Base-by-base conservation (phyloP, 2,329 filamentous ascomycete genomes). In the Colletotrichum sp. region DNA sequence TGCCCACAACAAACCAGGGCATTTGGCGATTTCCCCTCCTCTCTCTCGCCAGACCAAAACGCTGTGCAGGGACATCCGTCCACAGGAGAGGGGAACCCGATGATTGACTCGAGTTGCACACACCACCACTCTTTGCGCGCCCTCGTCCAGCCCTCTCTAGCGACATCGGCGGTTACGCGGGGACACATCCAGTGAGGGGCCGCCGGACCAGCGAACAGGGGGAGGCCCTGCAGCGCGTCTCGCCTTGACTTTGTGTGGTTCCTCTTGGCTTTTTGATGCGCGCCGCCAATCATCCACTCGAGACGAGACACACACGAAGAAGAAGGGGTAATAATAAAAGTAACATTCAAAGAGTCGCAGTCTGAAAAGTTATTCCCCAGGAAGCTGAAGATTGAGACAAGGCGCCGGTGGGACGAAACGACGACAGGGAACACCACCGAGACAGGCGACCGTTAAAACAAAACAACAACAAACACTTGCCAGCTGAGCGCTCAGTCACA, bases 81-180 rank as follows among this genome's bases (percentile, higher is more conserved):
- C 44, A 32, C 25, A 13, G 62, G 11, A 39, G 27, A 66, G 36
- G 44, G 44, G 27, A 49, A 9, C 63, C 36, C 63, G 36, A 52
- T 66, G 36, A 29, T 66, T 66, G 36, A 49, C 63, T 66, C 36
- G 63, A 30, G 63, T 66, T 25, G 27, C 32, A n/a, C 63, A 49
- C 52, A 39, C 22, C 66, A 59, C 44, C 36, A 61, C 61, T 16
- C 52, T 69, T 27, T 39, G 22, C 27, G 22, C 61, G 8, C 34
- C n/a, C 61, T 36, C 62, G 22, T 30, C 64, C 39, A 64, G 63
- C 44, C 44, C 44, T 34, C 44, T 65, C 57, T 65, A 61, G 73
- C 73, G 70, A 76, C 73, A 76, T 73, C 64, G 73, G 73, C 73
- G 73, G 70, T 36, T 69, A 29, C 34, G 70, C 69, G 73, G 73